Percentiles rank a stretch among this genome's conserved stretches.
Conservation (phyloP, 495 filamentous ascomycete species). For the Penicillium argentinense region DNA sequence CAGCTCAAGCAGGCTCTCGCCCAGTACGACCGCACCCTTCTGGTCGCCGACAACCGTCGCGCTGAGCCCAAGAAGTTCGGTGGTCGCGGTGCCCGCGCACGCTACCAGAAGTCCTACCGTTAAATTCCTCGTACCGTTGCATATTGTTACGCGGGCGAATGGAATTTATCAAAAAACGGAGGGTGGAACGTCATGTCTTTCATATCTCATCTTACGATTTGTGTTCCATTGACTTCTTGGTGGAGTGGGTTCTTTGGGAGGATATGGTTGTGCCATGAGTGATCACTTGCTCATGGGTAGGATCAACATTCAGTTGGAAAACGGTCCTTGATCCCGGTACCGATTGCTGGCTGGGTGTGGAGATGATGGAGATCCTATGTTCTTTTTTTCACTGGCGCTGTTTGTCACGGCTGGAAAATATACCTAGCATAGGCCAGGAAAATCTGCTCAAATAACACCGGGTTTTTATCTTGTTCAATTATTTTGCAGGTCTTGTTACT, state of each 20-base stretch:
- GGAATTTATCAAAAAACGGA: conserved; percentile 22
- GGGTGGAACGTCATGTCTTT: conserved; percentile 21
- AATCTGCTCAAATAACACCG: conserved; percentile 38
- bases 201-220: conserved; percentile 27
- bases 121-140: conserved; percentile 38
- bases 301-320: conserved; percentile 4
- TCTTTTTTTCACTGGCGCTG: conserved; percentile 31
- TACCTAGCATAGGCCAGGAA: conserved; percentile 39
- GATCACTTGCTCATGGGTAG: conserved; percentile 16
- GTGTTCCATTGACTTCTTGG: conserved; percentile 27
- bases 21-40: conserved; percentile 92
- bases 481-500: conserved; percentile 12
- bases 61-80: conserved; percentile 92
- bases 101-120: conserved; percentile 92
- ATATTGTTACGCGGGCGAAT: conserved; percentile 21
- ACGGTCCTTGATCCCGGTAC: conserved; percentile 21
- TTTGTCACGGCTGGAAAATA: conserved; percentile 33
- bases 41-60: conserved; percentile 96
- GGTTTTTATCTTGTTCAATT: conserved; percentile 33
- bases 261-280: conserved; percentile 22
- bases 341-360: conserved; percentile 22
- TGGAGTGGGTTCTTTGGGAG: conserved; percentile 26
- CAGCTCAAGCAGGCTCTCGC: conserved; percentile 91
- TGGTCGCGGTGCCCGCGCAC: conserved; percentile 83
- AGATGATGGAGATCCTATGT: conserved; percentile 28